Percentiles rank a stretch among this genome's conserved stretches.
phyloP scores from a whole-genome alignment of 106 monocot genomes.

The Dendrobium chrysotoxum region DNA sequence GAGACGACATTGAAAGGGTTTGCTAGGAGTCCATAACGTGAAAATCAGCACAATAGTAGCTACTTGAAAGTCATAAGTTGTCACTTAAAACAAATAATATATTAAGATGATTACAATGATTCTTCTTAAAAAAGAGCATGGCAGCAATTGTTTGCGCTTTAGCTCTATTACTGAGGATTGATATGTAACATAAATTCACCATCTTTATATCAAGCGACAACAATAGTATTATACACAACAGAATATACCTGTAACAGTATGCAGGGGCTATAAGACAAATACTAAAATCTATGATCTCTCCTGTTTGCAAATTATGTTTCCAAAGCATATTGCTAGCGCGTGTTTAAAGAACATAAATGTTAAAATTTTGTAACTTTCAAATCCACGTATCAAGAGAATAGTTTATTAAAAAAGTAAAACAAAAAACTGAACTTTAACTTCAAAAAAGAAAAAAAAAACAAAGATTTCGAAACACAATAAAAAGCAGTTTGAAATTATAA shows the following conservation, averaged over 20 bases:
- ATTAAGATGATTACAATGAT: not conserved
- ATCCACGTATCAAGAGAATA: not conserved
- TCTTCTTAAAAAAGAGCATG: not conserved
- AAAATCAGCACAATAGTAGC: not conserved
- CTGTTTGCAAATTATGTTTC: not conserved
- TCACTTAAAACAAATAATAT: not conserved
- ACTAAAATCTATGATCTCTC: not conserved
- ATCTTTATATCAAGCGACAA: not conserved
- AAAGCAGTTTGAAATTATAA: too few species aligned
- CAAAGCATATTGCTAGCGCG: not conserved
- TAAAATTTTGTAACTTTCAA: not conserved
- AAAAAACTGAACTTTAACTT: not conserved
- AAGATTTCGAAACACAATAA: too few species aligned
- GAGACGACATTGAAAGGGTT: constrained; percentile 40
- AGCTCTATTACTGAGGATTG: not conserved
- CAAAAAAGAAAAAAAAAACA: not conserved
- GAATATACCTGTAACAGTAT: not conserved
- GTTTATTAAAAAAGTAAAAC: not conserved
- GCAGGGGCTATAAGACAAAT: not conserved
- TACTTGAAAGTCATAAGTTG: not conserved
- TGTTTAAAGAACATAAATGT: not conserved
- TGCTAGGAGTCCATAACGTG: not conserved
- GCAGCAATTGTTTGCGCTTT: not conserved
- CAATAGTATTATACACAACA: not conserved
- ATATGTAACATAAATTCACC: not conserved